Conservation (phyloP, 345 rosid genomes). For the Eucalyptus sp. region DNA sequence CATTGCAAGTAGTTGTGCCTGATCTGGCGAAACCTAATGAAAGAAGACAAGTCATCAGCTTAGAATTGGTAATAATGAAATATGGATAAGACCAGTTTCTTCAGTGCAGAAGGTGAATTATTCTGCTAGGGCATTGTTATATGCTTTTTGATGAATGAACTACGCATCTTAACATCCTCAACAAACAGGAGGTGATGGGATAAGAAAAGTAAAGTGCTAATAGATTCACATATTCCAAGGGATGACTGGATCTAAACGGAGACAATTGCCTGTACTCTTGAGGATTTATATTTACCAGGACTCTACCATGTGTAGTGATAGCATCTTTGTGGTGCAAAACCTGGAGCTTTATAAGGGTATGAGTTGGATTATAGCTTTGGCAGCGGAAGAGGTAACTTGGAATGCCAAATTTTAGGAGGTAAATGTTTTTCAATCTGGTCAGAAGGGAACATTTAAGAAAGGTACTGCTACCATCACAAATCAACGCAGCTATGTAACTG, state of each 20-base stretch:
- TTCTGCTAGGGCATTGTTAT: not conserved
- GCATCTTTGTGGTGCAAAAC: not conserved
- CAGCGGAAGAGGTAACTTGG: not conserved
- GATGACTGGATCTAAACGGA: not conserved
- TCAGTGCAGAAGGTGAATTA: not conserved
- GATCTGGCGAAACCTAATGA: constrained; percentile 82
- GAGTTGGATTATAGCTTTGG: not conserved
- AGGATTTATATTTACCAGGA: not conserved
- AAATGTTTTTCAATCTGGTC: not conserved
- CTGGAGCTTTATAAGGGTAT: not conserved
- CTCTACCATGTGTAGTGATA: not conserved
- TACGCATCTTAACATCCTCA: not conserved
- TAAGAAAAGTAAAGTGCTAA: not conserved
- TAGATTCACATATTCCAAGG: not conserved
- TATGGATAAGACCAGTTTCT: not conserved
- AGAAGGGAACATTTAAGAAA: not conserved
- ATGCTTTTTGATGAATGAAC: not conserved
- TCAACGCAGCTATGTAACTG: not conserved
- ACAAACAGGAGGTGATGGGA: not conserved
- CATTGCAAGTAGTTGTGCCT: constrained; percentile 87
- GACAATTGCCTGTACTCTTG: not conserved
- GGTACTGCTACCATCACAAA: not conserved
- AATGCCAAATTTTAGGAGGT: not conserved
- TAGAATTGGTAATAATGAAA: not conserved
- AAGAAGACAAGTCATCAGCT: not conserved